Percentiles rank a stretch among this genome's conserved stretches.
Conservation (phyloP, 139 green algal species). For the Pseudopediastrum boryanum region DNA sequence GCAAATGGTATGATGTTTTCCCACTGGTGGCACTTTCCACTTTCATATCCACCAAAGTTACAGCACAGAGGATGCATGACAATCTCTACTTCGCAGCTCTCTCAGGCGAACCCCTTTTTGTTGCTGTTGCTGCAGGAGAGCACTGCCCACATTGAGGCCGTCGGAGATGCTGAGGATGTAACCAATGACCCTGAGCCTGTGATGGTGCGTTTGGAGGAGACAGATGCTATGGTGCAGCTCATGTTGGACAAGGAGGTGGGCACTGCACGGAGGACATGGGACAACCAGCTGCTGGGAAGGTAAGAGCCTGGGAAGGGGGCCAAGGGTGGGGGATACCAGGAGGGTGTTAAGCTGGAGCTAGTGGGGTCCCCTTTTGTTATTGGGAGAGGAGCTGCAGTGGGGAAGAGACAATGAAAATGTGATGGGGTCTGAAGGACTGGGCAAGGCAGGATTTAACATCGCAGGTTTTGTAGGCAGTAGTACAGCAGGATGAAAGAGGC, state of each 20-base stretch:
- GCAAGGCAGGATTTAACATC: too few species aligned
- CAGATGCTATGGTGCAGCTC: slow-evolving; percentile 60
- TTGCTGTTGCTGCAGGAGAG: too few species aligned
- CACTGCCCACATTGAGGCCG: slow-evolving; percentile 29
- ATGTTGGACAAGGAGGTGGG: slow-evolving; percentile 69
- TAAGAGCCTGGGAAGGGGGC: background rate
- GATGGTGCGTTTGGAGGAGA: slow-evolving; percentile 71
- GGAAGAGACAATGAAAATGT: too few species aligned
- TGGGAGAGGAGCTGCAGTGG: too few species aligned
- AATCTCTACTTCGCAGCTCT: too few species aligned
- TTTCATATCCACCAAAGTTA: too few species aligned
- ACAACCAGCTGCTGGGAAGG: slow-evolving; percentile 30
- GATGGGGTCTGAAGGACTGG: too few species aligned
- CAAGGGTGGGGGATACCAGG: background rate
- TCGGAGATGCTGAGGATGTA: slow-evolving; percentile 44
- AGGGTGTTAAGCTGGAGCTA: background rate
- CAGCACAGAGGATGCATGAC: too few species aligned
- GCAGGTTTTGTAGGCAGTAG: background rate
- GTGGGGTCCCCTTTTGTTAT: too few species aligned
- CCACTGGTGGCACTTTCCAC: too few species aligned
- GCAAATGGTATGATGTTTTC: too few species aligned
- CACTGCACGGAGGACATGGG: slow-evolving; percentile 20
- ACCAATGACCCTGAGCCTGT: slow-evolving; percentile 77
- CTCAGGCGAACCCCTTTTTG: too few species aligned
- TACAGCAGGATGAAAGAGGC: background rate